A percentile compares a stretch with the other conserved stretches of the same genome.
phyloP scores from a whole-genome alignment of 208 protist genomes.

The Lotmaria passim region DNA sequence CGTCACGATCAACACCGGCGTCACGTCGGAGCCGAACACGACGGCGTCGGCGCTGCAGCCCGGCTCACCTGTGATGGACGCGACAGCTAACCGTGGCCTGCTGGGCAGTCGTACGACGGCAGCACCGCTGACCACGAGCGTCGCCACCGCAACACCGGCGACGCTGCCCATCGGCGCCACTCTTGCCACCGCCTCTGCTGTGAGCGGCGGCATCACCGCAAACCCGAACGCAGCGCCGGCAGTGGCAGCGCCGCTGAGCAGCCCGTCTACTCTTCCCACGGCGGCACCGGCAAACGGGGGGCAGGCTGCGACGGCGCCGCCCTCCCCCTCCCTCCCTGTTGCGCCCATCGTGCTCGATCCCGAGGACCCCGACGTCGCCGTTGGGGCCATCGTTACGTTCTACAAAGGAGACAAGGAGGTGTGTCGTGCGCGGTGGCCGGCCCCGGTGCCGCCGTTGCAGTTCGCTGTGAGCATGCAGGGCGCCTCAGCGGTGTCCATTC shows the following conservation, averaged over 20 bases:
- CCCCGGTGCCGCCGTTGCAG: conserved; percentile 73
- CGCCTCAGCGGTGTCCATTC: conserved; percentile 66
- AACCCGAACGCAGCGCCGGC: conserved; percentile 1
- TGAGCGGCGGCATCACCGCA: not conserved
- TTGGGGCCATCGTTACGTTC: conserved; percentile 58
- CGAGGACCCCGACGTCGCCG: conserved; percentile 32
- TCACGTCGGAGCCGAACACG: conserved; percentile 16
- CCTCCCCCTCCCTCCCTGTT: conserved; percentile 26
- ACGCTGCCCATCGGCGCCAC: not conserved
- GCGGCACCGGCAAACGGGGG: conserved; percentile 8
- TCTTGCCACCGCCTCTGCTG: not conserved
- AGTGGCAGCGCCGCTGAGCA: not conserved
- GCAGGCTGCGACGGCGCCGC: not conserved
- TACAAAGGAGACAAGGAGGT: conserved; percentile 38
- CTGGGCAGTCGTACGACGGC: not conserved
- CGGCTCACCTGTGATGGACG: conserved; percentile 19
- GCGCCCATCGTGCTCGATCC: conserved; percentile 29
- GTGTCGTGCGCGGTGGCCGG: conserved; percentile 67
- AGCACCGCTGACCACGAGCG: not conserved
- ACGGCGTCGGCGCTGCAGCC: conserved; percentile 33
- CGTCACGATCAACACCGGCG: conserved; percentile 10
- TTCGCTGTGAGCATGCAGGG: conserved; percentile 87
- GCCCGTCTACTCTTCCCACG: conserved; percentile 10
- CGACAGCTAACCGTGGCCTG: conserved; percentile 3
- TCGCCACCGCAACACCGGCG: conserved; percentile 4